Evolutionary conservation across 2,329 filamentous ascomycete genomes (phyloP).

Genomic region (Talaromyces islandicus): DNA sequence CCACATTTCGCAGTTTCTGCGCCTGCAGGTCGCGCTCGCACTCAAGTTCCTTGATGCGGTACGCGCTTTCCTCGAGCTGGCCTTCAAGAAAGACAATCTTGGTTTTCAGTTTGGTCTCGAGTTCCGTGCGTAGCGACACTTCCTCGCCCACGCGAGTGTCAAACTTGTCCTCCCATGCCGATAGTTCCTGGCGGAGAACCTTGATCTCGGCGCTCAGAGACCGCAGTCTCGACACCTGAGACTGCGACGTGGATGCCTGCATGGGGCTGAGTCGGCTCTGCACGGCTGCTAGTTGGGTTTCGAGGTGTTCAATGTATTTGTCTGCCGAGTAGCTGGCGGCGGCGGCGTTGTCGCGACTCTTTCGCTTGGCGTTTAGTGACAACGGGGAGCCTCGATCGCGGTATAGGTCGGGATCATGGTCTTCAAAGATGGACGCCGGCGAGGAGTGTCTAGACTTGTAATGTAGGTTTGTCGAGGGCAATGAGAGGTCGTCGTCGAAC

Average conservation of each 20-base stretch:
- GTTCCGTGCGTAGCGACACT: slow-evolving; percentile 20
- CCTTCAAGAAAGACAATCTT: slow-evolving; percentile 27
- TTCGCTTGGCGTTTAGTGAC: slow-evolving; percentile 17
- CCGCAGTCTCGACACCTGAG: slow-evolving; percentile 31
- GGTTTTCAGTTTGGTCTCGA: slow-evolving; percentile 22
- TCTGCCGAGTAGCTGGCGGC: slow-evolving; percentile 33
- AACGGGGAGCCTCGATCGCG: slow-evolving; percentile 6
- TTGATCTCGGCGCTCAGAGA: slow-evolving; percentile 24
- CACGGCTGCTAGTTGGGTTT: slow-evolving; percentile 38
- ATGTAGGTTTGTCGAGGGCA: not conserved
- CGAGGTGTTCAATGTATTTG: slow-evolving; percentile 46
- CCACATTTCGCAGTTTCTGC: slow-evolving; percentile 26
- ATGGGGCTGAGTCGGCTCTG: slow-evolving; percentile 34
- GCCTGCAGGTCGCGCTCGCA: slow-evolving; percentile 25
- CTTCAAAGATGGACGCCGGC: slow-evolving; percentile 5
- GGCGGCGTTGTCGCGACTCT: slow-evolving; percentile 11
- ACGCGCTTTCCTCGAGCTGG: slow-evolving; percentile 23
- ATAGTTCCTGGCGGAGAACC: slow-evolving; percentile 25
- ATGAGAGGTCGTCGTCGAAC: slow-evolving; percentile 1
- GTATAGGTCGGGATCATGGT: not conserved
- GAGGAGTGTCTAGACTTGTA: not conserved
- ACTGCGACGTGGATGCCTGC: slow-evolving; percentile 33
- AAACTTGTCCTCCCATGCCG: slow-evolving; percentile 26
- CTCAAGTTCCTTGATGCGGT: slow-evolving; percentile 26
- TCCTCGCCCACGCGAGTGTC: slow-evolving; percentile 28